A percentile compares a stretch with the other conserved stretches of the same genome.
phyloP scores from a whole-genome alignment of 805 yeast genomes.

The Dipodascus geniculatus region DNA sequence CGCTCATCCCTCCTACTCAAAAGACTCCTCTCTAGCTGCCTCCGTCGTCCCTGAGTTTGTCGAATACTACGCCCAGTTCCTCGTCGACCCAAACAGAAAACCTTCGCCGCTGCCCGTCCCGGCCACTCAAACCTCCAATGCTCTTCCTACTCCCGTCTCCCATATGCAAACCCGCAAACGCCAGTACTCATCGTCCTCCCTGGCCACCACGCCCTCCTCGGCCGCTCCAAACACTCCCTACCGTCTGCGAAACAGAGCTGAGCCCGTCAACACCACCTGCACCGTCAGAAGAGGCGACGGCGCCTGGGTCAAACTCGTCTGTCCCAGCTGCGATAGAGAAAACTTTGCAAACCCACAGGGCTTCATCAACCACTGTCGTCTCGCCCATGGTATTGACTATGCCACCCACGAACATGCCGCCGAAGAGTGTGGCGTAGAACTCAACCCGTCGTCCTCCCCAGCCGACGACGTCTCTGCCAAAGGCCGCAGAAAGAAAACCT shows the following conservation, averaged over 20 bases:
- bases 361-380: conserved; percentile 62
- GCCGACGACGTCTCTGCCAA: neutral
- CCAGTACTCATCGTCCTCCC: neutral
- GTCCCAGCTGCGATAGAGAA: conserved; percentile 54
- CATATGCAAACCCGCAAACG: neutral
- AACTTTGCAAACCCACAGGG: conserved; percentile 76
- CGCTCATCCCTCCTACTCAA: neutral
- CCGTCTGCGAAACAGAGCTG: neutral
- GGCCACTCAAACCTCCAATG: neutral
- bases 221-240: neutral
- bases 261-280: conserved; percentile 9
- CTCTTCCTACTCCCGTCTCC: neutral
- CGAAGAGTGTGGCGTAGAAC: conserved; percentile 18
- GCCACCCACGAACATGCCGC: neutral
- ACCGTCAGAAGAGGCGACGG: conserved; percentile 37
- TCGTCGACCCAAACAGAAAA: conserved; percentile 7
- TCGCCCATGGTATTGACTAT: conserved; percentile 43
- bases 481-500: neutral
- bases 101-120: neutral
- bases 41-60: conserved; percentile 15
- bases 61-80: conserved; percentile 17
- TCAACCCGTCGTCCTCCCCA: too few relatives aligned
- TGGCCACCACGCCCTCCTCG: neutral
- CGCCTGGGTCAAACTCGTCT: conserved; percentile 51
- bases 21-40: conserved; percentile 3